Conservation (phyloP, 257 asterid genomes). For the Przewalskia tangutica region DNA sequence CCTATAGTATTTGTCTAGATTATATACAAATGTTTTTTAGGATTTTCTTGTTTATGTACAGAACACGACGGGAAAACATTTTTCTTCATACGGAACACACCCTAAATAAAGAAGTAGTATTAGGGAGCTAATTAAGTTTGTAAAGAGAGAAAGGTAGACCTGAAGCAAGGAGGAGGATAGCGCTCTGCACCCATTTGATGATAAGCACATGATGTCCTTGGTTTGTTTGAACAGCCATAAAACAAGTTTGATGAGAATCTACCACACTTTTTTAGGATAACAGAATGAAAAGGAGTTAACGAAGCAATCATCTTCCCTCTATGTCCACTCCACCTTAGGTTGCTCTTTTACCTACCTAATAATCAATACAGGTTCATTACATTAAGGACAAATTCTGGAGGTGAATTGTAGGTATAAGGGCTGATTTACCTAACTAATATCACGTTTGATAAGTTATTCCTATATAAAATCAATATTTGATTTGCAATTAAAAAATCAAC, state of each 20-base stretch:
- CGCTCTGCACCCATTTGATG: slow-evolving; percentile 50
- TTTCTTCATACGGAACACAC: neutral
- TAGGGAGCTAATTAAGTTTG: neutral
- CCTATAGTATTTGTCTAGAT: neutral
- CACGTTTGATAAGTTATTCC: no score
- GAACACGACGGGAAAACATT: neutral
- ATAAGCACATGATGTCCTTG: slow-evolving; percentile 30
- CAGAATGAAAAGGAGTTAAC: slow-evolving; percentile 52
- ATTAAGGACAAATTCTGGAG: no score
- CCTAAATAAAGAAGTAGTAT: neutral
- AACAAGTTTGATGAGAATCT: slow-evolving; percentile 23
- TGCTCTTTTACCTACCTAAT: slow-evolving; percentile 42
- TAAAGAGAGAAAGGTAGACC: slow-evolving; percentile 9
- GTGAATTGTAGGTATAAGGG: no score
- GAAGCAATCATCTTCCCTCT: slow-evolving; percentile 55
- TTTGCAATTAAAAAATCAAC: no score
- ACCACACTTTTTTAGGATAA: slow-evolving; percentile 48
- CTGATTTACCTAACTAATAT: no score
- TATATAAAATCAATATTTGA: no score
- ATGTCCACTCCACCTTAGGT: slow-evolving; percentile 35
- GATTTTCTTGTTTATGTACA: neutral
- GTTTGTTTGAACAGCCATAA: slow-evolving; percentile 23
- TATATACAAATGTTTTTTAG: neutral
- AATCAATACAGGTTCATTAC: no score
- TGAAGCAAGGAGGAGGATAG: slow-evolving; percentile 80